Evolutionary conservation across 139 green algal species (phyloP).

Genomic region (Chlamydomonas sp.): DNA sequence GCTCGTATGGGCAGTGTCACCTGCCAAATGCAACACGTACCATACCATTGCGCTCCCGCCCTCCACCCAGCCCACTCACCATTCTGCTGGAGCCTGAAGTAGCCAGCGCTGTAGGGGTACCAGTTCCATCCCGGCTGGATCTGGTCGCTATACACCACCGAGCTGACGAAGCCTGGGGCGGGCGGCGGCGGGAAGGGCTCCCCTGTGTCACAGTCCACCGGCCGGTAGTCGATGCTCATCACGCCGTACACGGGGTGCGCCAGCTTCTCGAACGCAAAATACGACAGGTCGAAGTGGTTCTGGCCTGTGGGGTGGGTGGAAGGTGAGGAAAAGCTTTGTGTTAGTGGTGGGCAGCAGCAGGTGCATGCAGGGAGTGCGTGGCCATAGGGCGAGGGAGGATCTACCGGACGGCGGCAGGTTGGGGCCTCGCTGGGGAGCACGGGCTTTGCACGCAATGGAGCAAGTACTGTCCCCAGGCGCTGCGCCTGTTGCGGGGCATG

Average conservation of each 20-base stretch:
- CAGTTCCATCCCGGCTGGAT: conserved; percentile 48
- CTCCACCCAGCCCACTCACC: neutral
- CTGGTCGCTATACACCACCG: conserved; percentile 33
- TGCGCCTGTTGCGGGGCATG: neutral
- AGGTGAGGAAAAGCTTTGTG: neutral
- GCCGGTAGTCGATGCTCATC: conserved; percentile 40
- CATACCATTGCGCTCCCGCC: neutral
- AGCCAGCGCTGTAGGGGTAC: conserved; percentile 17
- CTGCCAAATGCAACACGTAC: neutral
- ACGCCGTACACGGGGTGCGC: conserved; percentile 56
- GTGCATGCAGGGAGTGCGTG: neutral
- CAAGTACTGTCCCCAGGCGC: neutral
- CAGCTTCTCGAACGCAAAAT: conserved; percentile 70
- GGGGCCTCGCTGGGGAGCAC: no score
- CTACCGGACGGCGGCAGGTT: neutral
- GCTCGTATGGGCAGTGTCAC: no score
- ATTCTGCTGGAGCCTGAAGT: conserved; percentile 10
- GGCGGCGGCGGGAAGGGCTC: conserved; percentile 4
- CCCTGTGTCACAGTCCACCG: conserved; percentile 45
- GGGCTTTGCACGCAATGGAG: neutral
- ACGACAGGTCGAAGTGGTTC: conserved; percentile 74
- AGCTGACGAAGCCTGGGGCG: conserved; percentile 39
- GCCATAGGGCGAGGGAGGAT: neutral
- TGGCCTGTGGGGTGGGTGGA: neutral
- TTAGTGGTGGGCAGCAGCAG: no score